These are phyloP conservation scores for Zasmidium citrigriseum DNA, from an alignment of 2,329 filamentous ascomycete species.

Conservation along the genomic window DNA sequence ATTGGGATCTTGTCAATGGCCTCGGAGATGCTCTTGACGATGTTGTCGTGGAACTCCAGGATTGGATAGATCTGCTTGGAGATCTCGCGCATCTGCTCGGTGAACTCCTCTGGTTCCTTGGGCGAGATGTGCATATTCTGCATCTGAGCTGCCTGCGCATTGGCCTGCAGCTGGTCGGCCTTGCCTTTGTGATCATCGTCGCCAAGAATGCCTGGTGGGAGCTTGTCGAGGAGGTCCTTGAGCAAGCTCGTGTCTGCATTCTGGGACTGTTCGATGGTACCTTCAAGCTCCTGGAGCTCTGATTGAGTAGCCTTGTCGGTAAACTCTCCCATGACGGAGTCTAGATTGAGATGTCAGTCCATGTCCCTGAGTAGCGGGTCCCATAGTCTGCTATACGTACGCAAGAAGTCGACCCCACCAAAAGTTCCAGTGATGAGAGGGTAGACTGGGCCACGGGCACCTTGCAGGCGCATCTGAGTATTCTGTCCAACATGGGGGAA, in stretches of 20 bases:
- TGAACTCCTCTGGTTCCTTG: constrained; percentile 80
- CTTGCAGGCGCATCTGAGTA: constrained; percentile 70
- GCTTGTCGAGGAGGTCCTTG: constrained; percentile 76
- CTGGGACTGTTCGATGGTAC: constrained; percentile 67
- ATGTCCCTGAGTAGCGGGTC: too few relatives aligned
- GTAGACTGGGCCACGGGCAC: constrained; percentile 67
- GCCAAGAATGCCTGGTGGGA: constrained; percentile 79
- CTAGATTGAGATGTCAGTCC: too few relatives aligned
- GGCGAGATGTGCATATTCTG: constrained; percentile 73
- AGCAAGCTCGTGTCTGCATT: constrained; percentile 71
- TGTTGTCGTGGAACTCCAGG: constrained; percentile 85
- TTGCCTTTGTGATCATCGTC: constrained; percentile 72
- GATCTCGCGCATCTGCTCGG: constrained; percentile 70
- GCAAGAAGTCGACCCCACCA: constrained; percentile 81
- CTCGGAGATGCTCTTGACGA: constrained; percentile 76
- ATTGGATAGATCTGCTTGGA: constrained; percentile 83
- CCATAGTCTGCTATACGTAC: too few relatives aligned
- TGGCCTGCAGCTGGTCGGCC: constrained; percentile 76
- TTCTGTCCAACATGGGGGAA: constrained; percentile 84
- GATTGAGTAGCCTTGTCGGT: constrained; percentile 89
- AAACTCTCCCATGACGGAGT: constrained; percentile 78
- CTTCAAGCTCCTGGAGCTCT: constrained; percentile 85
- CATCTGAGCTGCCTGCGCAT: constrained; percentile 74
- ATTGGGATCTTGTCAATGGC: constrained; percentile 84
- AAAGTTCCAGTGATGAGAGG: constrained; percentile 90